Percentiles rank a stretch among this genome's conserved stretches.
These are phyloP conservation scores for Colletotrichum plurivorum DNA, from an alignment of 2,329 filamentous ascomycete genomes.

Conservation along the genomic window DNA sequence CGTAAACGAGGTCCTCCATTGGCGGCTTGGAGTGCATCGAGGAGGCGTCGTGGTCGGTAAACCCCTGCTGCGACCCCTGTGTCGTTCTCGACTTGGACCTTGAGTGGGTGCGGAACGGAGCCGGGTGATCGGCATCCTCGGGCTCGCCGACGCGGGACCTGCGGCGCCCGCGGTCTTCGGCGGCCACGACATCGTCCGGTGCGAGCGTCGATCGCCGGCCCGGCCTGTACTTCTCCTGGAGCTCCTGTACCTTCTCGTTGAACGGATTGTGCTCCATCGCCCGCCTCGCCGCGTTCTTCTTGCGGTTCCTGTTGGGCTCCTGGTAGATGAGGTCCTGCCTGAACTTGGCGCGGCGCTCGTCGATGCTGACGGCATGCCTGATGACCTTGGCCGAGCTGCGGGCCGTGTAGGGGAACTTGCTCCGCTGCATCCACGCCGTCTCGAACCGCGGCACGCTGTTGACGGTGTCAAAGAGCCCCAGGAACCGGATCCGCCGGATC, in stretches of 20 bases:
- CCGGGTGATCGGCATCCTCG: constrained; percentile 50
- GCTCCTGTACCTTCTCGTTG: constrained; percentile 44
- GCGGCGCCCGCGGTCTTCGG: constrained; percentile 24
- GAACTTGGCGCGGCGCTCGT: constrained; percentile 80
- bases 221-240: constrained; percentile 55
- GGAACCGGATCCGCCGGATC: constrained; percentile 79
- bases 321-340: constrained; percentile 78
- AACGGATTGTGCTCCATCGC: constrained; percentile 40
- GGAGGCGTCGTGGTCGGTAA: constrained; percentile 28
- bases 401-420: constrained; percentile 80
- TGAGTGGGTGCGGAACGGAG: constrained; percentile 59
- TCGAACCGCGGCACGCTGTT: constrained; percentile 87
- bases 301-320: constrained; percentile 45
- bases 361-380: constrained; percentile 78
- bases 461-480: constrained; percentile 87
- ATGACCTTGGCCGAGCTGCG: constrained; percentile 72
- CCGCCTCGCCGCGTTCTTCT: constrained; percentile 43
- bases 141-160: constrained; percentile 19
- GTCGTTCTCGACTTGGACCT: constrained; percentile 43
- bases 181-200: constrained; percentile 34
- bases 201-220: constrained; percentile 35
- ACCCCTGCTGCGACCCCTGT: not conserved
- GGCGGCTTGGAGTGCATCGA: constrained; percentile 35
- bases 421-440: constrained; percentile 82
- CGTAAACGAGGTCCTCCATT: constrained; percentile 53